These are phyloP conservation scores for Anastatica hierochuntica DNA, from an alignment of 345 rosid species.

Conservation along the genomic window DNA sequence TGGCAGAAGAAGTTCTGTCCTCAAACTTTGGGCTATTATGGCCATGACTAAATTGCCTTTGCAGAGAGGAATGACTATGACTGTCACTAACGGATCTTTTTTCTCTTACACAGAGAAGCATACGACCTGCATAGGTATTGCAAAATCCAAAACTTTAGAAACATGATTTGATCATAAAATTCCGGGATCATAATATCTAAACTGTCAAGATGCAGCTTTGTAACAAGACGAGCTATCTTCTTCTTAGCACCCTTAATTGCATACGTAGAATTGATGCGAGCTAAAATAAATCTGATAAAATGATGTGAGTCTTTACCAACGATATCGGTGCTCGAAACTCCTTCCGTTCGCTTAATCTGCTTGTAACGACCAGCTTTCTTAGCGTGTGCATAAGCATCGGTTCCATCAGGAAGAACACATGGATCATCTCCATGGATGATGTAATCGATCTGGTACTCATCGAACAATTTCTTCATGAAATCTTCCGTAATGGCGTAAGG, in stretches of 20 bases:
- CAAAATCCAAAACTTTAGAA: no score
- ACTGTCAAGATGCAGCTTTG: no score
- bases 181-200: no score
- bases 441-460: slow-evolving; percentile 78
- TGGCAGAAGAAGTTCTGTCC: slow-evolving; percentile 19
- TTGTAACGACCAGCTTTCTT: slow-evolving; percentile 86
- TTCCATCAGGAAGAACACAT: slow-evolving; percentile 89
- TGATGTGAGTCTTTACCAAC: slow-evolving; percentile 46
- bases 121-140: no score
- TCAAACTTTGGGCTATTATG: slow-evolving; percentile 27
- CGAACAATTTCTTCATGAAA: slow-evolving; percentile 72
- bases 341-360: slow-evolving; percentile 97
- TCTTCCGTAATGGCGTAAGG: slow-evolving; percentile 87
- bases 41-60: slow-evolving; percentile 31
- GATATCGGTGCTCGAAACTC: slow-evolving; percentile 98
- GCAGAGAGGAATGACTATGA: slow-evolving; percentile 24
- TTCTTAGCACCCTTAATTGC: no score
- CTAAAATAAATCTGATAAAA: no score
- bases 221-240: no score
- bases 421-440: slow-evolving; percentile 96
- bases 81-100: slow-evolving; percentile 26
- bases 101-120: slow-evolving; percentile 50
- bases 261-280: no score
- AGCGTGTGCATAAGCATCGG: slow-evolving; percentile 89
- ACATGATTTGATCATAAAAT: no score